These are phyloP conservation scores for Lachnum nothofagi DNA, from an alignment of 2,329 filamentous ascomycete genomes.

Conservation along the genomic window DNA sequence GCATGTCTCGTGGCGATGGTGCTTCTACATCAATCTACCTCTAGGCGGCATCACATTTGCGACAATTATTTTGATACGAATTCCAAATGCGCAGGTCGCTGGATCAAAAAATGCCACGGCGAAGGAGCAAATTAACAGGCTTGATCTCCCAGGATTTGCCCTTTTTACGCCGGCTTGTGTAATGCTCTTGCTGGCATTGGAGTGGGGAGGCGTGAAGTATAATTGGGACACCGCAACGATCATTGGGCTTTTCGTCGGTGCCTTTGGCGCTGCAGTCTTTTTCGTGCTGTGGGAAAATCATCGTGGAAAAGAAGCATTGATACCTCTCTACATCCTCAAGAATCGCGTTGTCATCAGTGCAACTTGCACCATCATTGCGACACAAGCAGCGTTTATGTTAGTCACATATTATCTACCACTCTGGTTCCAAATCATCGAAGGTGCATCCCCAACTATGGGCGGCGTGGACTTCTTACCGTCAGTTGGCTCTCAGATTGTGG, in stretches of 20 bases:
- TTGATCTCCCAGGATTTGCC: slow-evolving; percentile 42
- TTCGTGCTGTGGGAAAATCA: no score
- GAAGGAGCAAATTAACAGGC: slow-evolving; percentile 34
- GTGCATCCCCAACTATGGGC: neutral
- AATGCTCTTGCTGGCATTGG: slow-evolving; percentile 39
- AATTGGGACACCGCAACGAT: slow-evolving; percentile 20
- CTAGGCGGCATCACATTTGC: slow-evolving; percentile 34
- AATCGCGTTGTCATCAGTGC: no score
- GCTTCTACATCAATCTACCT: slow-evolving; percentile 39
- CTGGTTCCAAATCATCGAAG: slow-evolving; percentile 18
- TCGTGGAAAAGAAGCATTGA: no score
- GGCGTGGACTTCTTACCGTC: slow-evolving; percentile 8
- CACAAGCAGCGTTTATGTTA: slow-evolving; percentile 39
- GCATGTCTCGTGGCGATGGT: slow-evolving; percentile 35
- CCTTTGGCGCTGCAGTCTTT: no score
- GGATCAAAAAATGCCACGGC: slow-evolving; percentile 22
- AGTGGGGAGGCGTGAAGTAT: slow-evolving; percentile 39
- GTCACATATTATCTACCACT: slow-evolving; percentile 20
- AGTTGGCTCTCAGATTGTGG: slow-evolving; percentile 20
- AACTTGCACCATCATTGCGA: no score
- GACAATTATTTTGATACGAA: slow-evolving; percentile 34
- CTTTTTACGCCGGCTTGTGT: slow-evolving; percentile 39
- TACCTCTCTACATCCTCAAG: no score
- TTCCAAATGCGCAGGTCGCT: slow-evolving; percentile 10
- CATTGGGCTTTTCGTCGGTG: no score